phyloP scores from a whole-genome alignment of 2,329 filamentous ascomycete genomes.

The Colletotrichum magnum region DNA sequence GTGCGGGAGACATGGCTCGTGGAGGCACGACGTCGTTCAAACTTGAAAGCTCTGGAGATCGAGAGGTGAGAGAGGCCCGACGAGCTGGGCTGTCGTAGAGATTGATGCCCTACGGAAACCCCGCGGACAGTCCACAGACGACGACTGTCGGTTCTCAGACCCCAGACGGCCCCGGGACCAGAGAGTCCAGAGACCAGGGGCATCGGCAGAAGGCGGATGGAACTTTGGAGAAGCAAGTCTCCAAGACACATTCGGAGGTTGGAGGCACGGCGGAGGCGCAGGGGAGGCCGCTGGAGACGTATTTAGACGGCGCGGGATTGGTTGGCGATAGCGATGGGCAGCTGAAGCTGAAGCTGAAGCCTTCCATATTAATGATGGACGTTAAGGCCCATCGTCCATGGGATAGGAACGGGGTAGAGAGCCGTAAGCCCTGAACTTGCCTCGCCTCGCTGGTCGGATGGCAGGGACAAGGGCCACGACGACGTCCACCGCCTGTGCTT shows the following conservation, averaged over 20 bases:
- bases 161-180: neutral
- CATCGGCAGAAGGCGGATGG: neutral
- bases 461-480: constrained; percentile 3
- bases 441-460: neutral
- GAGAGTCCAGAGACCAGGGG: neutral
- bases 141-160: constrained; percentile 2
- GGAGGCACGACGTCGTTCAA: too few relatives aligned
- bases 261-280: neutral
- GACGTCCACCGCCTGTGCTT: constrained; percentile 8
- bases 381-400: too few relatives aligned
- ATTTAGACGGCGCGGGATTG: constrained; percentile 24
- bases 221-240: constrained; percentile 17
- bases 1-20: too few relatives aligned
- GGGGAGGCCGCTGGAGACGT: constrained; percentile 1
- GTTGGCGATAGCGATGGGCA: constrained; percentile 14
- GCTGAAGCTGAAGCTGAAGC: neutral
- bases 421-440: too few relatives aligned
- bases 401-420: too few relatives aligned
- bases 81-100: neutral
- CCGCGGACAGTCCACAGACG: neutral
- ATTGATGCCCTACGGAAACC: constrained; percentile 12
- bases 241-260: constrained; percentile 2
- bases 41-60: too few relatives aligned
- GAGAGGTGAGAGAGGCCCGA: neutral
- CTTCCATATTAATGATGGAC: too few relatives aligned